Evolutionary conservation across 345 rosid species (phyloP).

Genomic region (Linum usitatissimum): DNA sequence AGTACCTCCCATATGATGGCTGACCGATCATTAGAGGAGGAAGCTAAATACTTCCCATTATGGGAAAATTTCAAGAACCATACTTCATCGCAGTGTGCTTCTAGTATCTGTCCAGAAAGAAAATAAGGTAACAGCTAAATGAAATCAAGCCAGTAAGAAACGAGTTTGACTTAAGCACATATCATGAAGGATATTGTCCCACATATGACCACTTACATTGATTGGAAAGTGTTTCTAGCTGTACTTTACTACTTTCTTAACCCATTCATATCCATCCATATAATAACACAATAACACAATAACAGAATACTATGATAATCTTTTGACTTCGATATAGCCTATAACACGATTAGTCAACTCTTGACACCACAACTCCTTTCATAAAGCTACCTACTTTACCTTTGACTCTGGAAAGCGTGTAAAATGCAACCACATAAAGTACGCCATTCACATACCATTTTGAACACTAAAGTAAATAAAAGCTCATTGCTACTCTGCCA

Average conservation of each 20-base stretch:
- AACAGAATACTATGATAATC: neutral
- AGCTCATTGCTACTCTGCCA: neutral
- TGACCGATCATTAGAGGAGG: constrained; percentile 43
- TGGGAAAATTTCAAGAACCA: constrained; percentile 69
- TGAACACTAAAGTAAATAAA: neutral
- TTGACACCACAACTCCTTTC: neutral
- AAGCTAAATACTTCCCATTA: constrained; percentile 55
- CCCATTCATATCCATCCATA: neutral
- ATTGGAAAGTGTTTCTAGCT: neutral
- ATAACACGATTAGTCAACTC: neutral
- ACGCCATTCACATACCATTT: neutral
- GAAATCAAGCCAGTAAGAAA: neutral
- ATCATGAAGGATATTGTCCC: neutral
- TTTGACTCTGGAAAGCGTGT: neutral
- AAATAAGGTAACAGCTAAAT: neutral
- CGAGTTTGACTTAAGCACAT: neutral
- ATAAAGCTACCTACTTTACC: too few species aligned
- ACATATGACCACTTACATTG: neutral
- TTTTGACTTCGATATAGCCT: neutral
- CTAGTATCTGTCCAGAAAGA: constrained; percentile 32
- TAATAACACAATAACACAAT: neutral
- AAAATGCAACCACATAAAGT: neutral
- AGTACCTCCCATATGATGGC: constrained; percentile 64
- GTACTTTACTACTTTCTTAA: neutral
- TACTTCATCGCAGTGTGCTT: constrained; percentile 52